Base-by-base conservation (phyloP, 805 yeast genomes). In the Sugiyamaella qingdaonensis region DNA sequence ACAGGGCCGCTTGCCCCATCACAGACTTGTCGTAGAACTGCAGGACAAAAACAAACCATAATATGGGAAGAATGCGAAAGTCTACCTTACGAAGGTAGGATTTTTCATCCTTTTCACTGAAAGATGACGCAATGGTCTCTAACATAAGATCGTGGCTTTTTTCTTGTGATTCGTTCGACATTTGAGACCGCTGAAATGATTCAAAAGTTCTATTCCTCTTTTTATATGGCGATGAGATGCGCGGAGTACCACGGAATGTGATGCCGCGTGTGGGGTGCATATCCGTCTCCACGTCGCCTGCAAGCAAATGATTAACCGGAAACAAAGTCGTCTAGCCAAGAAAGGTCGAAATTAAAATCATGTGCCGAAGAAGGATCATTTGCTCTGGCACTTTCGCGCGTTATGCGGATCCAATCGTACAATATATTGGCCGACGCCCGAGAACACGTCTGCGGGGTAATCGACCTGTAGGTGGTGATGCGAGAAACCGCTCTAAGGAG, bases 1-100 rank as follows among this genome's bases (percentile, higher is more conserved):
- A 68, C 41, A 79, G 74, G 8, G 81, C 73, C 1, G 81, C 79
- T 42, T 73, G 78, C 19, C 79, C 70, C 39, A 72, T 73, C 1
- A 83, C 66, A 14, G 71, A 65, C 63, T 82, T 82, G 65, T 82
- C 88, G 9, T 50, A 33, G 32, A 46, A 46, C 49, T 57, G 61
- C 18, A 55, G 37, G 16, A 55, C 49, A 34, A 55, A 57, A 13
- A 49, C 51, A n/a, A 53, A 16, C 14, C 46, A 32, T 18, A 58
- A 52, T 32, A 54, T 29, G 2, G 61, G 58, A 32, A 58, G 29
- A 29, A 55, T 49, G 31, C 51, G 48, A 21, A 51, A 42, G 50
- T 56, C 55, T 44, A 66, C 61, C 57, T 60, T 55, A 19, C 57
- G 55, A 36, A 62, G 24, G 13, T 39, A 39, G 11, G 13, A 10